Evolutionary conservation across 176 grass and related monocot species (phyloP), one percentile per base, ranked within the genome.

Genomic region (Phoenix dactylifera): DNA sequence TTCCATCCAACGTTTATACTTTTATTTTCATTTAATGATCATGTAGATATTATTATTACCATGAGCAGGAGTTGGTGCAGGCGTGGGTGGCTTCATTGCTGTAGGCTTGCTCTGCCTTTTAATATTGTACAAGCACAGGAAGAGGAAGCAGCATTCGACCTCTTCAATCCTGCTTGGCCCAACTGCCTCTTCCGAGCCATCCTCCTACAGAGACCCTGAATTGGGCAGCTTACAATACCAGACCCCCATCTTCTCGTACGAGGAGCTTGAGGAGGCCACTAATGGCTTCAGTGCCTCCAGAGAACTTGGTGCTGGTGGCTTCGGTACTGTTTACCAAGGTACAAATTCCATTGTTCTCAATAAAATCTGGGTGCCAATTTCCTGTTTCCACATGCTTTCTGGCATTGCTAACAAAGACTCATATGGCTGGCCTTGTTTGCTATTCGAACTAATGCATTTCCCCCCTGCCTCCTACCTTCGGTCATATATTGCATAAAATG

Each of bases 261-360:
- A 89, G 18, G 86, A 95, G 50, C 90, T 95, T 55, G 74, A 79
- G 71, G 67, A 74, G 63, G 90, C 83, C 62, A 95, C 90, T 22
- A 55, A 81, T 76, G 73, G 79, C 50, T 95, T 95, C 65, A 84
- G 71, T 76, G 63, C 68, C 3, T 86, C 70, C 0, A 89, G 26
- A 49, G 22, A 51, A 51, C 62, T 65, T 35, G 6, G 1, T 9
- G 86, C 84, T 57, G 90, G 90, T 55, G 90, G 90, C 50, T 95
- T 95, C 49, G 86, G 90, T 51, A 81, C 76, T 62, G 90, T 95
- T 32, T 95, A 95, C 32, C 81, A 82, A 89, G 90, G 90, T 84
- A 26, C 15, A 52, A 20, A 20, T 20, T 20, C 20, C 20, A 20
- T 20, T 20, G 20, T 20, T 20, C 20, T 20, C 20, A 20, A 20